Conservation (phyloP, 2,329 filamentous ascomycete genomes). For the Aspergillus novoparasiticus region DNA sequence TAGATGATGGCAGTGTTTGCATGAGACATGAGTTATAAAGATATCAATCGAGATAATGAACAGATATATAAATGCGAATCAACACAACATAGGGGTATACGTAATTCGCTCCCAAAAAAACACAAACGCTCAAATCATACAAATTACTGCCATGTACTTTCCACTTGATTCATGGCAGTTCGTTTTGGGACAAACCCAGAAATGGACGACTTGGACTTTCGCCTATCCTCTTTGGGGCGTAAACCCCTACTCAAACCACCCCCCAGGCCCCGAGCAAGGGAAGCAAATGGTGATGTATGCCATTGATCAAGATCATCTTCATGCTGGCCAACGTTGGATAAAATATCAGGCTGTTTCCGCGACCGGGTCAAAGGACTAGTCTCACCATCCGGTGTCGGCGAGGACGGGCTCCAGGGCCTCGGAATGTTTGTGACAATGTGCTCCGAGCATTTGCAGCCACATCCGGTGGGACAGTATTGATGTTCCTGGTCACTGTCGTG, state of each 20-base stretch:
- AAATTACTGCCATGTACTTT: constrained; percentile 16
- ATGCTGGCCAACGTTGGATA: constrained; percentile 27
- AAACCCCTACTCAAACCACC: constrained; percentile 46
- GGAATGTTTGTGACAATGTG: constrained; percentile 37
- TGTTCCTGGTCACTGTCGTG: constrained; percentile 20
- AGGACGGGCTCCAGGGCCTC: constrained; percentile 29
- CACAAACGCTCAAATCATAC: constrained; percentile 1
- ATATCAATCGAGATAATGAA: not conserved
- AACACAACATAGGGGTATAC: constrained; percentile 10
- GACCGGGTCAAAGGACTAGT: constrained; percentile 24
- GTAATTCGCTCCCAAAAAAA: not conserved
- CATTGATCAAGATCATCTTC: constrained; percentile 40
- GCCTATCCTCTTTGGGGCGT: constrained; percentile 34
- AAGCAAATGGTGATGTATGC: constrained; percentile 42
- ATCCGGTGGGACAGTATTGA: constrained; percentile 48
- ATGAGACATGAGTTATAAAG: not conserved
- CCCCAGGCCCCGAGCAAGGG: constrained; percentile 45
- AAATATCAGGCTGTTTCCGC: constrained; percentile 16
- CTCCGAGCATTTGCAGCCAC: constrained; percentile 50
- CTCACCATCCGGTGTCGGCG: constrained; percentile 19
- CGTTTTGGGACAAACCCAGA: constrained; percentile 25
- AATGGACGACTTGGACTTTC: constrained; percentile 23
- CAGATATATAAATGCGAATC: not conserved
- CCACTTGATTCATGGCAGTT: constrained; percentile 29
- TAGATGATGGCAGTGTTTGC: not conserved